phyloP scores from a whole-genome alignment of 352 stramenopile genomes.

The Globisporangium cylindrosporum region DNA sequence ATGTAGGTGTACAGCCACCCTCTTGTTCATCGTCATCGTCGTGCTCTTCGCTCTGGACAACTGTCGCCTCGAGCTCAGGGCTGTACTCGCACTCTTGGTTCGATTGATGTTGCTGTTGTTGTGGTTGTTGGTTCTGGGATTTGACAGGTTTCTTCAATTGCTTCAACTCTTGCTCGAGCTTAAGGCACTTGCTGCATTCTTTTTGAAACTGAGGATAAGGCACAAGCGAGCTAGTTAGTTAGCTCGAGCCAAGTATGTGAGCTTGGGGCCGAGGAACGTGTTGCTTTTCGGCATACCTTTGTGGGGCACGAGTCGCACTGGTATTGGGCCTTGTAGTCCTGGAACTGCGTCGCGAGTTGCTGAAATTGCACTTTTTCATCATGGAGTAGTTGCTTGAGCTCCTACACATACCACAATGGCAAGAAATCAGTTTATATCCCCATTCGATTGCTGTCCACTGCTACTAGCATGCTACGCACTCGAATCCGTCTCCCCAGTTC shows the following conservation, averaged over 20 bases:
- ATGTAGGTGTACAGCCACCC: background rate
- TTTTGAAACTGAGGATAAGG: background rate
- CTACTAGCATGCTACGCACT: no score
- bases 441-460: no score
- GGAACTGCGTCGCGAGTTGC: constrained; percentile 30
- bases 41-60: constrained; percentile 2
- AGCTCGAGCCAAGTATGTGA: background rate
- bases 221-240: constrained; percentile 7
- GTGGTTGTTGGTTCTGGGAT: background rate
- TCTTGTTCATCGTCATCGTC: background rate
- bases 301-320: constrained; percentile 10
- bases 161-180: constrained; percentile 22
- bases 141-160: background rate
- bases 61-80: constrained; percentile 7
- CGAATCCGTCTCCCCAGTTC: constrained; percentile 61
- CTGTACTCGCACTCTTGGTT: constrained; percentile 16
- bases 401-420: constrained; percentile 23
- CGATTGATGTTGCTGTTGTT: background rate
- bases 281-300: background rate
- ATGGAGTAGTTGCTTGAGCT: constrained; percentile 45
- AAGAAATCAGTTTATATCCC: no score
- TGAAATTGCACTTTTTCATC: constrained; percentile 37
- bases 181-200: constrained; percentile 17
- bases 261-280: background rate
- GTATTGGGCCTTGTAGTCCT: constrained; percentile 25